Evolutionary conservation across 331 rosid species (phyloP).

Genomic region (Prunus yedoensis): DNA sequence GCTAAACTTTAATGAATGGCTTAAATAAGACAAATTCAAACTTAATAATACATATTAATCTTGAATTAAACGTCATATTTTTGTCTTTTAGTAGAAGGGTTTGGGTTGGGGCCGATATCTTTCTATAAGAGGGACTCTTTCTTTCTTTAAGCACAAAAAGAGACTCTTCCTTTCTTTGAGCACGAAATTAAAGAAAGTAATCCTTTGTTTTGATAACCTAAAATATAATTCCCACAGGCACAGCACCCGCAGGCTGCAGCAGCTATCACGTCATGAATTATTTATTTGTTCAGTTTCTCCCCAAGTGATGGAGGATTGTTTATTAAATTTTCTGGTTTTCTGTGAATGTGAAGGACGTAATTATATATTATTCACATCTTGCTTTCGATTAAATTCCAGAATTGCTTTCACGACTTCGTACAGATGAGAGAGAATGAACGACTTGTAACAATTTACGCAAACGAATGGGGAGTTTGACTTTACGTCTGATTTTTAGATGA

Average conservation of each 20-base stretch:
- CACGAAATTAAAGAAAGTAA: not conserved
- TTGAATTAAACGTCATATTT: not conserved
- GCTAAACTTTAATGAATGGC: not conserved
- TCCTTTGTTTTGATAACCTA: not conserved
- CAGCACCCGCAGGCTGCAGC: not conserved
- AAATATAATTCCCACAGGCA: not conserved
- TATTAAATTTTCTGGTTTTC: not conserved
- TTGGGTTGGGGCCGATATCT: not conserved
- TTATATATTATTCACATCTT: not conserved
- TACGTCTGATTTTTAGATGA: no score
- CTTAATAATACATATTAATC: not conserved
- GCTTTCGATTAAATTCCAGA: not conserved
- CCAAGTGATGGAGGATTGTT: constrained; percentile 14
- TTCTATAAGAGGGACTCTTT: not conserved
- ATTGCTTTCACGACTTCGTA: not conserved
- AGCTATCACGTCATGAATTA: not conserved
- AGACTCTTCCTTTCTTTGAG: not conserved
- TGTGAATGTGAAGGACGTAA: not conserved
- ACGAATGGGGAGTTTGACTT: no score
- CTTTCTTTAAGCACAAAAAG: not conserved
- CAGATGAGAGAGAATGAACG: no score
- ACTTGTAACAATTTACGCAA: no score
- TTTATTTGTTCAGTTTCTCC: constrained; percentile 26
- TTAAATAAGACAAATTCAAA: constrained; percentile 11
- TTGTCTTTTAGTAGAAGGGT: constrained; percentile 2